Percentiles rank a stretch among this genome's conserved stretches.
These are phyloP conservation scores for Canavalia ensiformis DNA, from an alignment of 306 rosid species.

Conservation along the genomic window DNA sequence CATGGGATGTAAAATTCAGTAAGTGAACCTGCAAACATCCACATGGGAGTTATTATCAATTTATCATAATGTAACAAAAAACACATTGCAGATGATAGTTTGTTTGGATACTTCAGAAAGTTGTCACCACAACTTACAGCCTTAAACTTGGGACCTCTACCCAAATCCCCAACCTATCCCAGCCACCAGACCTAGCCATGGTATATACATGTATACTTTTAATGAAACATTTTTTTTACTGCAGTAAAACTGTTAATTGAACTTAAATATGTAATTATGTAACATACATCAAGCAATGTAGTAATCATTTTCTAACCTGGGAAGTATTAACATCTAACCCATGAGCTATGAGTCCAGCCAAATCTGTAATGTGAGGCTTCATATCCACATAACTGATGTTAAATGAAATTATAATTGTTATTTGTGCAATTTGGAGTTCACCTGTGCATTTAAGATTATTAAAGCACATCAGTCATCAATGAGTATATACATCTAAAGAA, in stretches of 20 bases:
- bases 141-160: constrained; percentile 29
- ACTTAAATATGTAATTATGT: constrained; percentile 12
- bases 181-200: constrained; percentile 26
- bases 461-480: constrained; percentile 36
- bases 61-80: constrained; percentile 32
- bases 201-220: constrained; percentile 20
- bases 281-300: neutral
- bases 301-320: constrained; percentile 72
- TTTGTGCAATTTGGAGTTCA: constrained; percentile 60
- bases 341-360: constrained; percentile 76
- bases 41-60: constrained; percentile 39
- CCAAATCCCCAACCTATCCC: constrained; percentile 36
- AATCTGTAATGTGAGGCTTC: constrained; percentile 73
- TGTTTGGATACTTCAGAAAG: neutral
- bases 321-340: constrained; percentile 73
- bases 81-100: neutral
- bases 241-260: constrained; percentile 4
- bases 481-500: constrained; percentile 24
- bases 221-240: constrained; percentile 8
- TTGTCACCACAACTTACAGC: constrained; percentile 35
- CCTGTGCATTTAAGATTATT: constrained; percentile 59
- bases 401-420: constrained; percentile 72
- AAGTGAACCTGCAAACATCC: constrained; percentile 69
- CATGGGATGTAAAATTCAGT: constrained; percentile 60
- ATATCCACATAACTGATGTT: constrained; percentile 72